These are phyloP conservation scores for Penicillium sclerotigenum DNA, from an alignment of 2,329 filamentous ascomycete genomes.

Conservation along the genomic window DNA sequence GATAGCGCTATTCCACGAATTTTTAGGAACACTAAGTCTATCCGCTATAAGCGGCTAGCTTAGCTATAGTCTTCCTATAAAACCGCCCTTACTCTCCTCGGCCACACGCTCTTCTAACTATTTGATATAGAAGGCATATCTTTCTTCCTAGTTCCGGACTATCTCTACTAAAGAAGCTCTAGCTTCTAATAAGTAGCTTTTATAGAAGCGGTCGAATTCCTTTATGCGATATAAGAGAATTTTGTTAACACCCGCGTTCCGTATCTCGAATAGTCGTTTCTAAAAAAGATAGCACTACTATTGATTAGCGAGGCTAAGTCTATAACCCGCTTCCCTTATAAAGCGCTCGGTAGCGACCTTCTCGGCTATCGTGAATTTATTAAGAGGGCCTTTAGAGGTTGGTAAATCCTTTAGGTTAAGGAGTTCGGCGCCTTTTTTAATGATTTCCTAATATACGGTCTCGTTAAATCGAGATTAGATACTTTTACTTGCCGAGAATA, in stretches of 20 bases:
- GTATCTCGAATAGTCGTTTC: conserved; percentile 18
- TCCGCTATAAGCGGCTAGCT: conserved; percentile 5
- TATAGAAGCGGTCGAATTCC: conserved; percentile 18
- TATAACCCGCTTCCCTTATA: conserved; percentile 15
- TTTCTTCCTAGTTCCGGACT: conserved; percentile 9
- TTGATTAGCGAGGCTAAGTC: conserved; percentile 15
- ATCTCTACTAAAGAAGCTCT: conserved; percentile 9
- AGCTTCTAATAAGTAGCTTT: not conserved
- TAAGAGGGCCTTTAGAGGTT: conserved; percentile 13
- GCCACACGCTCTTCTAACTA: conserved; percentile 10
- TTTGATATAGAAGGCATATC: conserved; percentile 10
- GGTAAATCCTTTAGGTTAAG: conserved; percentile 12
- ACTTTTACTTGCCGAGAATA: conserved; percentile 3
- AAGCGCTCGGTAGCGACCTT: conserved; percentile 17
- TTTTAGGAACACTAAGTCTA: conserved; percentile 8
- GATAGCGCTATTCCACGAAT: conserved; percentile 12
- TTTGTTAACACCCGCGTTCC: conserved; percentile 14
- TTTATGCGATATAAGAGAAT: conserved; percentile 18
- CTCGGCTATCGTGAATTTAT: conserved; percentile 18
- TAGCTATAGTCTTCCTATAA: conserved; percentile 7
- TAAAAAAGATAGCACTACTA: conserved; percentile 13
- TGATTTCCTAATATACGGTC: conserved; percentile 16
- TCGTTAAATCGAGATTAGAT: conserved; percentile 14
- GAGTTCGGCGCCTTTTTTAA: conserved; percentile 13
- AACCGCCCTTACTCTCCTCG: conserved; percentile 8